Base-by-base conservation (phyloP, 176 grass and related monocot genomes). In the Tillandsia leiboldiana region DNA sequence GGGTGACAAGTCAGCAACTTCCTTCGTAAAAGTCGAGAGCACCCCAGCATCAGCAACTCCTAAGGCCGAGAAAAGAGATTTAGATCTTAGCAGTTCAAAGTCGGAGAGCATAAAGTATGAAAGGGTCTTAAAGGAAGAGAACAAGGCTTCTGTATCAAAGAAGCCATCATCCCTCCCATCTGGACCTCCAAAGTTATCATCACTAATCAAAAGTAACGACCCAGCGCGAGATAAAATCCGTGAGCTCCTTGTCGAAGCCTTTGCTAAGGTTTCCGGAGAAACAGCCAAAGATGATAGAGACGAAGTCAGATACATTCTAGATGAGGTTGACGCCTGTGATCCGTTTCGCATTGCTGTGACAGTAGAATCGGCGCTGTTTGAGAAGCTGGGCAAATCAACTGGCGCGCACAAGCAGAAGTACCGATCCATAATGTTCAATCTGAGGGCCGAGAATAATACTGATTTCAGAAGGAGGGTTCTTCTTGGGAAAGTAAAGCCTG, bases 361-460 rank as follows among this genome's bases (percentile, higher is more conserved):
- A 24, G 69, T 86, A 14, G 87, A 96, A 54, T 96, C 91, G 0
- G 72, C 72, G 7, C 11, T 96, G 63, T 96, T 90, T 66, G 84
- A 86, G 75, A 96, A n/a, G 63, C 59, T 96, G n/a, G 87, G 91
- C 12, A 61, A 67, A 69, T 83, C 87, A 1, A 96, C 75, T 12
- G 91, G 91, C 48, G 2, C 79, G 65, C 84, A 96, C 3, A 96
- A 96, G 81, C 51, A 63, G 47, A 96, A 96, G 50, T 96, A 96
- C 65, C 82, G 91, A 48, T 96, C 91, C 26, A 87, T 96, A 66
- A 79, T 96, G 79, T 96, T 96, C 67, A 96, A 96, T 57, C 65
- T 90, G 48, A 96, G 79, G 56, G 91, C 80, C 1, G 87, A 87
- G 18, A 96, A 90, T 69, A 96, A 96, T 79, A 79, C 87, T 0